Percentiles rank a stretch among this genome's conserved stretches.
phyloP scores from a whole-genome alignment of 768 basidiomycete genomes.

The Boletales sp. region DNA sequence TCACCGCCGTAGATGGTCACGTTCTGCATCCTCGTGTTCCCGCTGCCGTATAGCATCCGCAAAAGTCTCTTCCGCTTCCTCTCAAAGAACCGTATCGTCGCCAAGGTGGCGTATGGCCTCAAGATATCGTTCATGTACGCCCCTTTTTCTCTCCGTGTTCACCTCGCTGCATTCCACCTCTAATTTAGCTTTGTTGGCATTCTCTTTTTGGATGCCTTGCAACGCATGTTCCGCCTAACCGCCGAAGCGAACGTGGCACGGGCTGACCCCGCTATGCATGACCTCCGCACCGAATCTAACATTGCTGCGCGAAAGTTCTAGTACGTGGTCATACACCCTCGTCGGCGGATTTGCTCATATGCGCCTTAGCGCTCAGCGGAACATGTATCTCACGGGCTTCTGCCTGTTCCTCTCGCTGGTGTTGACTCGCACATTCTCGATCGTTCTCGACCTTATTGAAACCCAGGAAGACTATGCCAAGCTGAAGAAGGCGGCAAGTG shows the following conservation, averaged over 20 bases:
- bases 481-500: constrained; percentile 59
- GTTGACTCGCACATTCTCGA: constrained; percentile 88
- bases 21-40: constrained; percentile 80
- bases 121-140: constrained; percentile 92
- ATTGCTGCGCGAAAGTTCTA: constrained; percentile 93
- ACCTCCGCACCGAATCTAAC: constrained; percentile 81
- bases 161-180: neutral
- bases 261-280: constrained; percentile 43
- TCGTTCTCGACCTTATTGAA: constrained; percentile 87
- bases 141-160: neutral
- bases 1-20: constrained; percentile 58
- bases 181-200: constrained; percentile 71
- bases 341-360: neutral
- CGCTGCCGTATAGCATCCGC: constrained; percentile 74
- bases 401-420: constrained; percentile 95
- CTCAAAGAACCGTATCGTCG: constrained; percentile 63
- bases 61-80: constrained; percentile 71
- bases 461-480: constrained; percentile 85
- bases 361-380: constrained; percentile 68
- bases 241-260: constrained; percentile 71
- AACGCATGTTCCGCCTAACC: constrained; percentile 83
- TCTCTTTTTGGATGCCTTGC: constrained; percentile 87
- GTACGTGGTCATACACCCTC: constrained; percentile 37
- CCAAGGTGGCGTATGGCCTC: constrained; percentile 85
- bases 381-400: constrained; percentile 90